Percentiles rank a stretch among this genome's conserved stretches.
These are phyloP conservation scores for Coemansia sp. DNA, from an alignment of 192 early-diverging fungal species.

Conservation along the genomic window DNA sequence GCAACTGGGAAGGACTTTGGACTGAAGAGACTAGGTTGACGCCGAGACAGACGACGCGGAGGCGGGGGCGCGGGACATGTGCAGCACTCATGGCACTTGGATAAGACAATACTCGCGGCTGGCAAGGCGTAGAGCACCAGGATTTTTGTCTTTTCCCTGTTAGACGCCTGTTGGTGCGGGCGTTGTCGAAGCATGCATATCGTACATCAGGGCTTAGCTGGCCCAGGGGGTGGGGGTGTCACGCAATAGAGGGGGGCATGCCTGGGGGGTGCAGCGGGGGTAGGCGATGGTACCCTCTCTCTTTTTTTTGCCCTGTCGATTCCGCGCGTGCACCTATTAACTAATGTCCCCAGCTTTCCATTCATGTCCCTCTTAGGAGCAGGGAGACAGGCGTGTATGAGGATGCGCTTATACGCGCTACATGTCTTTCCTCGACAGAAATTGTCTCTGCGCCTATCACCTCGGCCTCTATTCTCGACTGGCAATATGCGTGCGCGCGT, in stretches of 20 bases:
- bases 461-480: constrained; percentile 1
- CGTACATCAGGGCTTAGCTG: neutral
- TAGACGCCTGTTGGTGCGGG: neutral
- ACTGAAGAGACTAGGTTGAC: neutral
- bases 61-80: constrained; percentile 2
- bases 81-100: neutral
- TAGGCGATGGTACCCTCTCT: neutral
- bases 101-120: neutral
- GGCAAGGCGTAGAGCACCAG: constrained; percentile 5
- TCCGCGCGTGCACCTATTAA: neutral
- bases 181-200: neutral
- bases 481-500: neutral
- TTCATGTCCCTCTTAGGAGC: neutral
- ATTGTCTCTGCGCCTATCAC: neutral
- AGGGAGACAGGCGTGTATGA: neutral
- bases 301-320: neutral
- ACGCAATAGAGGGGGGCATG: neutral
- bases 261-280: constrained; percentile 2
- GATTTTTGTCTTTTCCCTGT: neutral
- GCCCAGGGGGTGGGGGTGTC: neutral
- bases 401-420: neutral
- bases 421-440: neutral
- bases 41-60: neutral
- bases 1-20: constrained; percentile 5
- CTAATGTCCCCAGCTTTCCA: neutral